phyloP scores from a whole-genome alignment of 1,284 basidiomycete genomes.

The Cryptococcus maquisensis region DNA sequence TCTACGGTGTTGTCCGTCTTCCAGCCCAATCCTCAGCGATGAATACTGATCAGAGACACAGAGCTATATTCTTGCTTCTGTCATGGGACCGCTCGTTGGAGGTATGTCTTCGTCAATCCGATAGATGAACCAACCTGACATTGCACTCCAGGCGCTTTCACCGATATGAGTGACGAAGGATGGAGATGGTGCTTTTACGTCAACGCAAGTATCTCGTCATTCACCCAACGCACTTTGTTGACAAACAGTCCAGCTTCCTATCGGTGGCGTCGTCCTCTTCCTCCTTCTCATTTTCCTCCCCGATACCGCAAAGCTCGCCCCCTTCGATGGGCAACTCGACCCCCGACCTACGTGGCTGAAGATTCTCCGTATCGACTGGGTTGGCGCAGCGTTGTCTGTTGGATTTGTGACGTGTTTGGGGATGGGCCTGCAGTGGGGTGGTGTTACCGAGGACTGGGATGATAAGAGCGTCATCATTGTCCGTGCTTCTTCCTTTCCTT shows the following conservation, averaged over 20 bases:
- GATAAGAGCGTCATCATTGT: slow-evolving; percentile 19
- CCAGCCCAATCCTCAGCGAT: background rate
- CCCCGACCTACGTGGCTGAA: slow-evolving; percentile 12
- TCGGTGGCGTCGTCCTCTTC: slow-evolving; percentile 17
- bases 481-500: slow-evolving; percentile 5
- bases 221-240: background rate
- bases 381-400: slow-evolving; percentile 16
- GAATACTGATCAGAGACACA: background rate
- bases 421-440: slow-evolving; percentile 26
- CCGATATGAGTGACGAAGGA: slow-evolving; percentile 17
- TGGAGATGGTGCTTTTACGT: slow-evolving; percentile 36
- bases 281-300: slow-evolving; percentile 19
- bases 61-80: slow-evolving; percentile 24
- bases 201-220: slow-evolving; percentile 7
- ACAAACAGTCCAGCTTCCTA: slow-evolving; percentile 8
- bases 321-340: slow-evolving; percentile 20
- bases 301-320: slow-evolving; percentile 8
- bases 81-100: slow-evolving; percentile 27
- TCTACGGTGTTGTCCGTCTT: slow-evolving; percentile 19
- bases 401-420: slow-evolving; percentile 26
- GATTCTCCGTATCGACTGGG: slow-evolving; percentile 25
- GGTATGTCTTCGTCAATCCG: slow-evolving; percentile 2
- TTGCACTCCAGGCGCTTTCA: slow-evolving; percentile 15
- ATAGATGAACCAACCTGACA: background rate
- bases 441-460: slow-evolving; percentile 20